A percentile compares a stretch with the other conserved stretches of the same genome.
phyloP scores from a whole-genome alignment of 345 rosid genomes.

The Gossypium arboreum region DNA sequence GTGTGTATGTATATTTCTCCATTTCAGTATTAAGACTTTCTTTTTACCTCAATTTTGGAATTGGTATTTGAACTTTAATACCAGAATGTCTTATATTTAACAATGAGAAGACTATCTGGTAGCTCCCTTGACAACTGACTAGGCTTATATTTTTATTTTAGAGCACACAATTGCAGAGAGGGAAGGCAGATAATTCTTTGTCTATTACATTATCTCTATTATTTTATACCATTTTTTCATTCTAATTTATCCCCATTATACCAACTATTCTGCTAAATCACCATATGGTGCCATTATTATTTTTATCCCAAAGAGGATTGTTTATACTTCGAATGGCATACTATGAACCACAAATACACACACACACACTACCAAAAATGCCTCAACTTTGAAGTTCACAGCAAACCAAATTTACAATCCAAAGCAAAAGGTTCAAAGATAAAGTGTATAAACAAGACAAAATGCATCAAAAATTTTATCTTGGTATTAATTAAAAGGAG shows the following conservation, averaged over 20 bases:
- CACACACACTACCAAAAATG: neutral
- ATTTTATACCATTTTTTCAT: no score
- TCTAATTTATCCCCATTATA: no score
- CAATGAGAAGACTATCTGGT: constrained; percentile 83
- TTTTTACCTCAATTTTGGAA: neutral
- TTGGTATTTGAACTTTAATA: constrained; percentile 12
- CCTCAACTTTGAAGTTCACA: neutral
- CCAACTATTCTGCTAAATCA: no score
- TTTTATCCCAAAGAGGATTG: no score
- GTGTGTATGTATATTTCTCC: neutral
- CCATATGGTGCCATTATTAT: no score
- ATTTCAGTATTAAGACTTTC: neutral
- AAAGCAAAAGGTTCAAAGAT: neutral
- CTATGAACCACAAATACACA: no score
- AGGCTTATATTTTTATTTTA: constrained; percentile 73
- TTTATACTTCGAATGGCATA: no score
- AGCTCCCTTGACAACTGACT: constrained; percentile 63
- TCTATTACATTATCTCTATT: no score
- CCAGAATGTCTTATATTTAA: constrained; percentile 1
- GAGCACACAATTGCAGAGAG: constrained; percentile 93
- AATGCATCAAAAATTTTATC: neutral
- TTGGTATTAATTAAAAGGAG: neutral
- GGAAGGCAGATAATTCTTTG: constrained; percentile 69
- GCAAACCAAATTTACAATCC: neutral
- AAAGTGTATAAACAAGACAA: neutral